Evolutionary conservation across 2,329 filamentous ascomycete genomes (phyloP).

Genomic region (Phialophora macrospora): DNA sequence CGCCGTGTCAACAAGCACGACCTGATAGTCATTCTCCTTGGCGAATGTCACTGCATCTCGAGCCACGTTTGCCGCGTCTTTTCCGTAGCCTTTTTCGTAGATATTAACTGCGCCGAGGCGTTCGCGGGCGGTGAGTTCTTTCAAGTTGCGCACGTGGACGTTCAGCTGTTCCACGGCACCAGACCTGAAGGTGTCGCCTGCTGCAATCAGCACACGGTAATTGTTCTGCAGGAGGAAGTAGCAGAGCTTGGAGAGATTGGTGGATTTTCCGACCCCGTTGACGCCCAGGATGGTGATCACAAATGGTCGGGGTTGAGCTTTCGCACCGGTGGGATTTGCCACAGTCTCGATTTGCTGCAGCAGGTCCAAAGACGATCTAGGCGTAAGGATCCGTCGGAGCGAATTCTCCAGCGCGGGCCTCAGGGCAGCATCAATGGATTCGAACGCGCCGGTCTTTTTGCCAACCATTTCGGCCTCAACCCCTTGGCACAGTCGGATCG

Average conservation of each 20-base stretch:
- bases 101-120: conserved; percentile 80
- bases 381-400: conserved; percentile 91
- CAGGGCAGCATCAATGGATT: conserved; percentile 82
- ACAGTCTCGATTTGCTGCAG: conserved; percentile 89
- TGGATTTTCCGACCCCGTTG: conserved; percentile 97
- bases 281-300: conserved; percentile 98
- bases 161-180: conserved; percentile 96
- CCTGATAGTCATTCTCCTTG: conserved; percentile 76
- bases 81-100: conserved; percentile 97
- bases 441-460: conserved; percentile 89
- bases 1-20: conserved; percentile 95
- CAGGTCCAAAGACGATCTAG: conserved; percentile 90
- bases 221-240: conserved; percentile 98
- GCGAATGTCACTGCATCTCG: conserved; percentile 90
- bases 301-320: conserved; percentile 76
- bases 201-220: conserved; percentile 90
- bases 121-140: conserved; percentile 83
- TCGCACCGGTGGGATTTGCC: conserved; percentile 67
- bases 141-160: conserved; percentile 91
- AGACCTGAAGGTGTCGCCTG: conserved; percentile 95
- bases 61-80: conserved; percentile 93
- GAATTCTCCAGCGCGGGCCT: conserved; percentile 88
- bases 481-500: conserved; percentile 84
- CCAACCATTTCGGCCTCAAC: conserved; percentile 89
- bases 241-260: conserved; percentile 95